These are phyloP conservation scores for Choanephora cucurbitarum DNA, from an alignment of 371 early-diverging fungal species.

Conservation along the genomic window DNA sequence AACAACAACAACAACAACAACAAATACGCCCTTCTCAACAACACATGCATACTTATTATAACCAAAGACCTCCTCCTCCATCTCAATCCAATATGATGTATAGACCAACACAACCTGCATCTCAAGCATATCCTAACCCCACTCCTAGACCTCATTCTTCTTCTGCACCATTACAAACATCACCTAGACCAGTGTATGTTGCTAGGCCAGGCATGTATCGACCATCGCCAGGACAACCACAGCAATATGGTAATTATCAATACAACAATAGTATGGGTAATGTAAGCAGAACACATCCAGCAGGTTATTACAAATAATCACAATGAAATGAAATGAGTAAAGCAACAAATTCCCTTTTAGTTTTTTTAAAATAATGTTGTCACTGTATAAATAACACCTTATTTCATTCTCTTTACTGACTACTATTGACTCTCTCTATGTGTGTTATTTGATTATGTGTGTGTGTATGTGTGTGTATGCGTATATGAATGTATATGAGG, in stretches of 20 bases:
- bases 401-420: too few species aligned
- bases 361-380: neutral
- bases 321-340: neutral
- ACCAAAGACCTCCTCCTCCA: slow-evolving; percentile 12
- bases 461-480: too few species aligned
- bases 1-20: slow-evolving; percentile 6
- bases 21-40: slow-evolving; percentile 10
- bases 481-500: too few species aligned
- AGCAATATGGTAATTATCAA: slow-evolving; percentile 27
- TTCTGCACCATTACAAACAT: slow-evolving; percentile 8
- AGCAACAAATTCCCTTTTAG: neutral
- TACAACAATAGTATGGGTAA: slow-evolving; percentile 10
- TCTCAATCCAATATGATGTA: slow-evolving; percentile 10
- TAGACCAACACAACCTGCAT: slow-evolving; percentile 7
- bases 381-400: too few species aligned
- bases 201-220: slow-evolving; percentile 17
- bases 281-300: slow-evolving; percentile 21
- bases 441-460: too few species aligned
- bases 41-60: slow-evolving; percentile 15
- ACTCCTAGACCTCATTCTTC: slow-evolving; percentile 1
- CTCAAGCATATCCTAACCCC: neutral
- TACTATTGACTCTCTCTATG: too few species aligned
- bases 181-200: slow-evolving; percentile 23
- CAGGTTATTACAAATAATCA: slow-evolving; percentile 1
- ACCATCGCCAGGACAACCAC: slow-evolving; percentile 16